Evolutionary conservation across 495 filamentous ascomycete species (phyloP).

Genomic region (Chaetomidium leptoderma): DNA sequence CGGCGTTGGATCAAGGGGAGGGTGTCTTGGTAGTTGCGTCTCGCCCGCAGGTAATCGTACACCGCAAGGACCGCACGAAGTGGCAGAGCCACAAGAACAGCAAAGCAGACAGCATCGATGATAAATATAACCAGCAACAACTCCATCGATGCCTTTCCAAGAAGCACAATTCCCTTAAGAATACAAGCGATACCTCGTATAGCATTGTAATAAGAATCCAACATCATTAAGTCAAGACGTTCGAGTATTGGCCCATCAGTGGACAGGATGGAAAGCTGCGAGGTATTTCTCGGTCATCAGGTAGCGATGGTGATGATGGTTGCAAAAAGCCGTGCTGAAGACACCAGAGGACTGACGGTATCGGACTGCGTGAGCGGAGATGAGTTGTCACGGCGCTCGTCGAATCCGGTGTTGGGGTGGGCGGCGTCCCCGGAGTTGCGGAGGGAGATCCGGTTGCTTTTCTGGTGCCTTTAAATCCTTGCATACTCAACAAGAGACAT

Average conservation of each 20-base stretch:
- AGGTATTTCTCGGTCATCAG: neutral
- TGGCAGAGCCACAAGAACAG: neutral
- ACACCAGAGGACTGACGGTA: neutral
- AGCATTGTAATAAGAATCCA: neutral
- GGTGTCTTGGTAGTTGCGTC: neutral
- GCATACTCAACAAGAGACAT: neutral
- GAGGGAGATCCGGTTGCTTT: neutral
- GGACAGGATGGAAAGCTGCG: neutral
- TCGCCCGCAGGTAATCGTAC: neutral
- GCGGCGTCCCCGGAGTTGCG: too few relatives aligned
- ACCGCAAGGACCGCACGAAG: neutral
- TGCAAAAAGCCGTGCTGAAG: neutral
- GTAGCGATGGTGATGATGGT: neutral
- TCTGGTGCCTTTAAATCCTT: neutral
- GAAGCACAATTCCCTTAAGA: neutral
- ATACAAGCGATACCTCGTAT: neutral
- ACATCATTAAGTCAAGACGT: neutral
- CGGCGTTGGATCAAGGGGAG: conserved; percentile 1
- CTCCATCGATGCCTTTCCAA: neutral
- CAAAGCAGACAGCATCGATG: neutral
- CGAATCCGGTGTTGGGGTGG: neutral
- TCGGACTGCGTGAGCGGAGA: too few relatives aligned
- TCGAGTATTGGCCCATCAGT: neutral
- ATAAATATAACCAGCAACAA: neutral
- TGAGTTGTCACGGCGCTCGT: neutral